These are phyloP conservation scores for Mycosphaerella sp. DNA, from an alignment of 2,329 filamentous ascomycete species.

Conservation along the genomic window DNA sequence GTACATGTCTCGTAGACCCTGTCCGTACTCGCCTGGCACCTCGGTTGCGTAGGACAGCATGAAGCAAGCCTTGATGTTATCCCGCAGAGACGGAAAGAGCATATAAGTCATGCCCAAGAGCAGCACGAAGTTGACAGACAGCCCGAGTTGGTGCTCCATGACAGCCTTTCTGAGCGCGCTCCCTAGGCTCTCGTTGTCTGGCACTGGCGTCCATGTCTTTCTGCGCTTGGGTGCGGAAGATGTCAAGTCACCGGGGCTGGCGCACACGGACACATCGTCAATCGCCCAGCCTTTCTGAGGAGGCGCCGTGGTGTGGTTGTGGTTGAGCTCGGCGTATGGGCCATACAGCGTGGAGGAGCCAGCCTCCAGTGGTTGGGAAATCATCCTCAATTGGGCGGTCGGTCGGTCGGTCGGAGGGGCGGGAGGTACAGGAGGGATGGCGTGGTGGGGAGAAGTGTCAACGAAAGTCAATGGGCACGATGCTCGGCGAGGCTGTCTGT, in stretches of 20 bases:
- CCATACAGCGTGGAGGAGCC: slow-evolving; percentile 11
- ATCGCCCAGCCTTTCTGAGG: slow-evolving; percentile 17
- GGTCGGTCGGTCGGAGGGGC: slow-evolving; percentile 1
- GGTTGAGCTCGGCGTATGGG: slow-evolving; percentile 11
- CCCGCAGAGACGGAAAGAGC: slow-evolving; percentile 72
- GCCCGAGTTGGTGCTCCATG: slow-evolving; percentile 47
- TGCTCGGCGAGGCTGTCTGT: not conserved
- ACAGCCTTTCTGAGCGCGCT: slow-evolving; percentile 33
- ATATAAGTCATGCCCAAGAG: slow-evolving; percentile 76
- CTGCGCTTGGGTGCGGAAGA: slow-evolving; percentile 9
- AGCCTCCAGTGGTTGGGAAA: slow-evolving; percentile 13
- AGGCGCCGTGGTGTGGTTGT: slow-evolving; percentile 15
- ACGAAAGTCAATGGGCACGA: slow-evolving; percentile 9
- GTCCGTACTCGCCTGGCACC: slow-evolving; percentile 56
- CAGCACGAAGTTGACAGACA: slow-evolving; percentile 78
- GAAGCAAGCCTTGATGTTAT: slow-evolving; percentile 82
- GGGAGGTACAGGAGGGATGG: not conserved
- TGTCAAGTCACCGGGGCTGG: slow-evolving; percentile 22
- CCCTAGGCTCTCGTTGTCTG: slow-evolving; percentile 31
- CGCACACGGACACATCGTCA: slow-evolving; percentile 26
- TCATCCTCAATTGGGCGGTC: slow-evolving; percentile 1
- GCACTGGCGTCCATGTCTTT: slow-evolving; percentile 15
- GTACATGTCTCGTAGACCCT: slow-evolving; percentile 73
- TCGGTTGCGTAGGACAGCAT: slow-evolving; percentile 64
- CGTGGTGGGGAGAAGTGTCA: not conserved